Base-by-base conservation (phyloP, 305 asterid genomes). In the Fraxinus xanthoxyloides region DNA sequence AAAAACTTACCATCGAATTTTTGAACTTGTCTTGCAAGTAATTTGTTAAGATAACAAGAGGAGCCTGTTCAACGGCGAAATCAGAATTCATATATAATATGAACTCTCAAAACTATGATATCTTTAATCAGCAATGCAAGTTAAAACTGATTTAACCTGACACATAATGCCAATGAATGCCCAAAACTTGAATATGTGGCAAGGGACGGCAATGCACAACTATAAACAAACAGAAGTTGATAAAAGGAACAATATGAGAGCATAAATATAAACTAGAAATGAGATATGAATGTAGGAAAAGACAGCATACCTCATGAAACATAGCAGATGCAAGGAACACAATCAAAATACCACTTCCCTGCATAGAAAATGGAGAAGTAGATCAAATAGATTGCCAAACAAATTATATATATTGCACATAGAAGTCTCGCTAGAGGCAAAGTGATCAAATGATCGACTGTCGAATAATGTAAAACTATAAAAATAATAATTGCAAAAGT, bases 111-210 rank as follows among this genome's bases (percentile, higher is more conserved):
- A 63, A 63, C 34, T 24, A 9, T 63, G 34, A 63, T 23, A 63
- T 63, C 72, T 24, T 23, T 9, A 23, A 63, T 63, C 17, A 61
- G 70, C 32, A 2, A 61, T 7, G 15, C 19, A 6, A 2, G 17
- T 19, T 19, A 36, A 24, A 75, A 76, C 63, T 56, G 59, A 35
- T 73, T 38, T 85, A 77, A 96, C 99, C 98, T 94, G 99, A 88
- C 93, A 86, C 97, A 96, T 87, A 82, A 96, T 93, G 77, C 98
- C 98, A 23, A 91, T 84, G 84, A 93, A 96, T 34, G 98, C 98
- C 99, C 99, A 96, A 72, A 91, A 89, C 92, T 90, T 96, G 93
- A 93, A 94, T 79, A 94, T 92, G 86, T 91, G 99, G 89, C 98
- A 96, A 70, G 99, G 99, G 80, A 96, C 98, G 40, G 98, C 99